phyloP scores from a whole-genome alignment of 148 eudicot species.

The Rhododendron griersonianum region DNA sequence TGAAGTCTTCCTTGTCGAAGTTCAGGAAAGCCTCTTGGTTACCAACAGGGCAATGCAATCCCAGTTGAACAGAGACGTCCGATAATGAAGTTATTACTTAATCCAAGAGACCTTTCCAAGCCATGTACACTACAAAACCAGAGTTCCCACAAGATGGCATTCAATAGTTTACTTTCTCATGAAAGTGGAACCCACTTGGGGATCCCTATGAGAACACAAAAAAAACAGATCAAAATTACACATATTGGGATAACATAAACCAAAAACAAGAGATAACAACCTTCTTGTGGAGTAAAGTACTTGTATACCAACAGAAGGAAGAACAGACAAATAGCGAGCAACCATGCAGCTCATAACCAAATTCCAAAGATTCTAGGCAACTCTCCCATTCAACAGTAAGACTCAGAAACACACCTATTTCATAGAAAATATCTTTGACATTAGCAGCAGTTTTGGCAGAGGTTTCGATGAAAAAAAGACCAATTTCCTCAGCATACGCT shows the following conservation, averaged over 20 bases:
- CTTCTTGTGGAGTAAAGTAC: neutral
- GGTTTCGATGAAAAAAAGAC: conserved; percentile 87
- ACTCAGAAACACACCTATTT: conserved; percentile 56
- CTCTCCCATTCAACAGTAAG: neutral
- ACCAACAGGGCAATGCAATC: neutral
- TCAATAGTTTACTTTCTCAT: neutral
- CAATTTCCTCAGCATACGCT: conserved; percentile 84
- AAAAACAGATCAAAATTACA: neutral
- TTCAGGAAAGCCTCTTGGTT: neutral
- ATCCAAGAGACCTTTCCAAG: neutral
- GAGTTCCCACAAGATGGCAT: neutral
- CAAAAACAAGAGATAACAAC: neutral
- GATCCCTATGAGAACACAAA: neutral
- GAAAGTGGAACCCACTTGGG: neutral
- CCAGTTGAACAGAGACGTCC: neutral
- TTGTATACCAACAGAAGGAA: neutral
- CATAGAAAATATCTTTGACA: conserved; percentile 80
- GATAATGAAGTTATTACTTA: neutral
- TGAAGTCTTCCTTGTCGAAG: neutral
- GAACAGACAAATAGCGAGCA: neutral
- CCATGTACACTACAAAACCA: neutral
- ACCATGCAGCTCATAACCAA: neutral
- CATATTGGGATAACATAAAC: neutral
- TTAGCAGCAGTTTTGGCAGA: conserved; percentile 93
- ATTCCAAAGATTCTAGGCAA: neutral